Conservation (phyloP, 1,139 yeast species). For the Protomyces pachydermus region DNA sequence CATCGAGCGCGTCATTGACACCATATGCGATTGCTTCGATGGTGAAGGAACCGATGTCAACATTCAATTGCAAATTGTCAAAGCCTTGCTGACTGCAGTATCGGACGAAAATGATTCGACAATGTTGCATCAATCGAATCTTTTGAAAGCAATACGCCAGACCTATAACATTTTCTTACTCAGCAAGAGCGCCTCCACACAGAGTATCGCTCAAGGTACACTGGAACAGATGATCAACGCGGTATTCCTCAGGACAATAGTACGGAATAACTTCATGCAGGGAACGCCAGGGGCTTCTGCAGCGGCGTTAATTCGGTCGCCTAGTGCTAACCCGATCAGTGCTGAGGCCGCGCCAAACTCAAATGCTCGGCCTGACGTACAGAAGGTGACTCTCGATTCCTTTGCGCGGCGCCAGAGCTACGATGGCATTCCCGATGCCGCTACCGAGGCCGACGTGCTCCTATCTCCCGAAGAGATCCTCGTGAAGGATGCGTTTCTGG, state of each 20-base stretch:
- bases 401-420: slow-evolving; percentile 34
- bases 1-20: slow-evolving; percentile 79
- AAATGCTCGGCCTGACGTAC: neutral
- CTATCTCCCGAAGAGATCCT: slow-evolving; percentile 58
- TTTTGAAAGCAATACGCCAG: slow-evolving; percentile 85
- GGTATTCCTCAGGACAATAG: slow-evolving; percentile 58
- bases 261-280: neutral
- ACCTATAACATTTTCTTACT: slow-evolving; percentile 86
- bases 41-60: slow-evolving; percentile 88
- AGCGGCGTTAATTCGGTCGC: neutral
- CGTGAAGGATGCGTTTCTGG: slow-evolving; percentile 84
- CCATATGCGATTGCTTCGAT: slow-evolving; percentile 77
- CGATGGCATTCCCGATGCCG: slow-evolving; percentile 31
- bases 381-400: slow-evolving; percentile 34
- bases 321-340: neutral
- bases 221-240: slow-evolving; percentile 84
- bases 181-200: slow-evolving; percentile 75
- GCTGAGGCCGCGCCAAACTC: slow-evolving; percentile 30
- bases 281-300: neutral
- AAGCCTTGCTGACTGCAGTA: slow-evolving; percentile 85
- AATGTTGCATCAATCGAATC: slow-evolving; percentile 85
- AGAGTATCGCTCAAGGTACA: slow-evolving; percentile 92
- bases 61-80: slow-evolving; percentile 84
- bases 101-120: slow-evolving; percentile 56
- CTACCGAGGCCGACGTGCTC: slow-evolving; percentile 35